Evolutionary conservation across 768 basidiomycete species (phyloP).

Genomic region (Mycena crocata): DNA sequence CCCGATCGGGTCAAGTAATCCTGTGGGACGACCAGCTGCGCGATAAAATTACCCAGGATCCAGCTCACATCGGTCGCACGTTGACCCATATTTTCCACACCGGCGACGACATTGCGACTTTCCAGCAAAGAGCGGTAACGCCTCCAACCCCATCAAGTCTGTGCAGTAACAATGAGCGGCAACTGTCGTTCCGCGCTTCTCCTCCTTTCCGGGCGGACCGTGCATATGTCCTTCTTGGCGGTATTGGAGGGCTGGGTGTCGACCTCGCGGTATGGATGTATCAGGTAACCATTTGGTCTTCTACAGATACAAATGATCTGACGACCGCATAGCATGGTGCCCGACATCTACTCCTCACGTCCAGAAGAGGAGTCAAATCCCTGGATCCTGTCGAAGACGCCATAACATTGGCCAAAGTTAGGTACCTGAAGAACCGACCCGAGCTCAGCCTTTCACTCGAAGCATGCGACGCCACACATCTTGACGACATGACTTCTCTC

Average conservation of each 20-base stretch:
- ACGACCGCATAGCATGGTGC: conserved; percentile 16
- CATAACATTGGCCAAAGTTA: conserved; percentile 4
- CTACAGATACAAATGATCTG: not conserved
- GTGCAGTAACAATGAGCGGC: not conserved
- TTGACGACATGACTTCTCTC: not conserved
- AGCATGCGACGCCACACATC: conserved; percentile 10
- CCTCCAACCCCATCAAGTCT: not conserved
- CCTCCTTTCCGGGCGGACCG: conserved; percentile 7
- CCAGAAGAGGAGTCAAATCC: not conserved
- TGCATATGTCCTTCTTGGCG: conserved; percentile 8
- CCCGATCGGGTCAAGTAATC: conserved; percentile 9
- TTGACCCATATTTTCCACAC: not conserved
- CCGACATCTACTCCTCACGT: conserved; percentile 9
- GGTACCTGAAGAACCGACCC: not conserved
- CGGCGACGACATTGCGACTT: not conserved
- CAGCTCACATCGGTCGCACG: not conserved
- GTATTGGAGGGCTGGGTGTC: conserved; percentile 15
- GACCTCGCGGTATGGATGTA: conserved; percentile 25
- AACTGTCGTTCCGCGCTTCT: not conserved
- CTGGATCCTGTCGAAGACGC: conserved; percentile 7
- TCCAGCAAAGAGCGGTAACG: too few relatives aligned
- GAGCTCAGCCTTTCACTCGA: conserved; percentile 6
- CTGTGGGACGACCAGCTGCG: conserved; percentile 10
- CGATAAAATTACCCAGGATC: not conserved
- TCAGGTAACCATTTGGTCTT: not conserved